Percentiles rank a stretch among this genome's conserved stretches.
Conservation (phyloP, 352 stramenopile genomes). For the Pythium apleroticum region DNA sequence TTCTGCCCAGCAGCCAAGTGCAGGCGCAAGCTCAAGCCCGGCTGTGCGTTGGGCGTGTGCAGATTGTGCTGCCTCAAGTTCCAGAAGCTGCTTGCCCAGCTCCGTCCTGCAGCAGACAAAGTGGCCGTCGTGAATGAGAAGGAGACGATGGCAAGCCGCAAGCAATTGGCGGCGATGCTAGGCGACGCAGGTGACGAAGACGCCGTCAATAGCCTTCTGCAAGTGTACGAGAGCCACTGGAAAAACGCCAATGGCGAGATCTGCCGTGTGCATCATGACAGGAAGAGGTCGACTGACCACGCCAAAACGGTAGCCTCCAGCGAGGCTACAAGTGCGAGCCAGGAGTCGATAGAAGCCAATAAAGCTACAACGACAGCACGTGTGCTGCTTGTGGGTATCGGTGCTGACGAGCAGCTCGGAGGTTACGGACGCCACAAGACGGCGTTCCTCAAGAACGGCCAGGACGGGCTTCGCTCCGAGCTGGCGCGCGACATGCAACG, state of each 20-base stretch:
- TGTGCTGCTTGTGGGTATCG: slow-evolving; percentile 92
- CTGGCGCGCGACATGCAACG: slow-evolving; percentile 86
- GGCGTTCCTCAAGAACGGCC: slow-evolving; percentile 63
- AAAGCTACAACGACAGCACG: slow-evolving; percentile 46
- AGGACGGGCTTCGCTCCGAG: slow-evolving; percentile 69
- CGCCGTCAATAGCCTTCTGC: slow-evolving; percentile 17
- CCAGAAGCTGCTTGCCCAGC: slow-evolving; percentile 32
- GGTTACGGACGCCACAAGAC: slow-evolving; percentile 94
- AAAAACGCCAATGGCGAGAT: not conserved
- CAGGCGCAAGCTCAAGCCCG: slow-evolving; percentile 43
- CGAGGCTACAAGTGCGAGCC: not conserved
- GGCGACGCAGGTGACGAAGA: slow-evolving; percentile 19
- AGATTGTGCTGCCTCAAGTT: slow-evolving; percentile 50
- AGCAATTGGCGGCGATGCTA: slow-evolving; percentile 35
- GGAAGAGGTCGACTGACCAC: slow-evolving; percentile 1
- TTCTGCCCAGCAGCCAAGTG: slow-evolving; percentile 43
- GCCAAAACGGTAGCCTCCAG: not conserved
- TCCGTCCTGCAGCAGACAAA: slow-evolving; percentile 6
- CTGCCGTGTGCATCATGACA: slow-evolving; percentile 39
- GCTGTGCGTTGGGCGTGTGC: slow-evolving; percentile 46
- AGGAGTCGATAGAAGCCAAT: not conserved
- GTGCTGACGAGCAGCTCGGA: slow-evolving; percentile 95
- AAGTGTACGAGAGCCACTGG: slow-evolving; percentile 5
- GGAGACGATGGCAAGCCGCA: slow-evolving; percentile 12
- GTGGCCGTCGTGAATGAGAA: not conserved